Base-by-base conservation (phyloP, 495 filamentous ascomycete genomes). In the Apodospora peruviana region DNA sequence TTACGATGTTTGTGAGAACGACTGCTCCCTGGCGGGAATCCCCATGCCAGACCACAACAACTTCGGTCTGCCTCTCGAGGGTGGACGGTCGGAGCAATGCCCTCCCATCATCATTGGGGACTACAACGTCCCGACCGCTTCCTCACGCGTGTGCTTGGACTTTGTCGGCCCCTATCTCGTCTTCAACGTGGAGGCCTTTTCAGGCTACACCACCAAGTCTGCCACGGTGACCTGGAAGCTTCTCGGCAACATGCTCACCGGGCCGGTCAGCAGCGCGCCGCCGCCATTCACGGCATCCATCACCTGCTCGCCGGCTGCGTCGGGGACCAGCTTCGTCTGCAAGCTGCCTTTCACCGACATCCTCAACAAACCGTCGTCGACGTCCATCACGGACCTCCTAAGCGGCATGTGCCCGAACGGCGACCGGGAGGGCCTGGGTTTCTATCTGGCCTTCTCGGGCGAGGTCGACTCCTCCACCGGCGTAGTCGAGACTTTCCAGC, bases 271-370 rank as follows among this genome's bases (percentile, higher is more conserved):
- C 2, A 49, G 45, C 40, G 43, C n/a, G 8, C 29, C 18, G 14
- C 48, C 48, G n/a, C 45, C 51, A 1, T 45, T 45, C 11, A 32
- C 25, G 2, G 29, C 32, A 19, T 42, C 2, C 36, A 22, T 55
- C 2, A n/a, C 20, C 16, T 55, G 52, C 39, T 16, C 16, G 1
- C 37, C 52, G 2, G 17, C n/a, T 22, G 40, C 25, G 20, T 12
- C 16, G 18, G 10, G 25, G 19, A 39, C 39, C 20, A 27, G 23
- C 42, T 42, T 41, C 29, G 2, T 40, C 27, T 55, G 52, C 47
- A 47, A 32, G 20, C 47, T 55, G 8, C 43, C 52, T 43, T 55
- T 55, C 38, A 47, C 24, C 47, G 52, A 50, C 22, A 43, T 55
- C 23, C 47, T 55, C 38, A 35, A 25, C 11, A 27, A 41, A 5